These are phyloP conservation scores for Malus asiatica DNA, from an alignment of 306 rosid genomes.

Conservation along the genomic window DNA sequence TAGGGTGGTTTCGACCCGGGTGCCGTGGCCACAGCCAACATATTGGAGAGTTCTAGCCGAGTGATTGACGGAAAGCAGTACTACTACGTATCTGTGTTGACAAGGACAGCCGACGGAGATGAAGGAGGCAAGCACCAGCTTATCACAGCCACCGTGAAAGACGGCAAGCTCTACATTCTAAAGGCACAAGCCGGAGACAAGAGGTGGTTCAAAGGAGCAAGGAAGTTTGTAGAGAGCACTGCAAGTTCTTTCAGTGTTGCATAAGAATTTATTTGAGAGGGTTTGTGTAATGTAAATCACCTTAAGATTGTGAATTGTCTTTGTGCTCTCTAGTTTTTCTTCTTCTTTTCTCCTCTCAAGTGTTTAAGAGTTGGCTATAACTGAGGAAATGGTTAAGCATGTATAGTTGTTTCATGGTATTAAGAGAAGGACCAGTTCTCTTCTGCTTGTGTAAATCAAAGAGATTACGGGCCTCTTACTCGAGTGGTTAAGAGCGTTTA, in stretches of 20 bases:
- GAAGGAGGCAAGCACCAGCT: slow-evolving; percentile 97
- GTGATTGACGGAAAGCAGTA: slow-evolving; percentile 48
- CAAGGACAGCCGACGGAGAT: slow-evolving; percentile 97
- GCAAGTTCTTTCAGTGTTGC: slow-evolving; percentile 88
- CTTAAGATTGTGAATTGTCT: slow-evolving; percentile 21
- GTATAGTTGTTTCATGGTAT: slow-evolving; percentile 17
- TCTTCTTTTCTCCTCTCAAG: not conserved
- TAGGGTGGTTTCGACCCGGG: slow-evolving; percentile 92
- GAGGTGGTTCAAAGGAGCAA: slow-evolving; percentile 98
- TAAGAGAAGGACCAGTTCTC: not conserved
- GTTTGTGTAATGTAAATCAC: slow-evolving; percentile 40
- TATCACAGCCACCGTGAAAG: slow-evolving; percentile 74
- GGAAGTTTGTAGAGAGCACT: slow-evolving; percentile 70
- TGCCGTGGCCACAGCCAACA: slow-evolving; percentile 77
- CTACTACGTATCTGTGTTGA: slow-evolving; percentile 69
- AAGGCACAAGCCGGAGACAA: slow-evolving; percentile 99
- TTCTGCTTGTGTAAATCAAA: too few species aligned
- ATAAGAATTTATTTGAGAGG: slow-evolving; percentile 23
- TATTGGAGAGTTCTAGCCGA: slow-evolving; percentile 41
- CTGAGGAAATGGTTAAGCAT: slow-evolving; percentile 36
- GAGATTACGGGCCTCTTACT: too few species aligned
- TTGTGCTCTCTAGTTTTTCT: slow-evolving; percentile 23
- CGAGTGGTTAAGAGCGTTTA: too few species aligned
- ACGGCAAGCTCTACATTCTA: slow-evolving; percentile 79
- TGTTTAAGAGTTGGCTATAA: slow-evolving; percentile 12